Percentiles rank a stretch among this genome's conserved stretches.
phyloP scores from a whole-genome alignment of 257 asterid species.

The Rehmannia glutinosa region DNA sequence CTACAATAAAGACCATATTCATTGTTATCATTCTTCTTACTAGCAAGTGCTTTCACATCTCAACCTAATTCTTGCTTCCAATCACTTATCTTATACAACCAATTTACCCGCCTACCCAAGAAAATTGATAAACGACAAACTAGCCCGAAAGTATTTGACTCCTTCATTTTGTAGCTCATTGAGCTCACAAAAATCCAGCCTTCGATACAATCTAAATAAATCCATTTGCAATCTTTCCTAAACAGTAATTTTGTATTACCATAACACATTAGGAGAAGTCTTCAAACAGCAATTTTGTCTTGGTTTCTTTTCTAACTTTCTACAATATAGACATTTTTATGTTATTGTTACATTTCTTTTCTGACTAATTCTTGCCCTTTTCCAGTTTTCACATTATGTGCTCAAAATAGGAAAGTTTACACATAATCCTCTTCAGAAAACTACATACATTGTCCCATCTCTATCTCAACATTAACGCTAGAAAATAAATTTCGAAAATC shows the following conservation, averaged over 20 bases:
- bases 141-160: not conserved
- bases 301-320: not conserved
- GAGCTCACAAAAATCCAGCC: not conserved
- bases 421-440: too few species aligned
- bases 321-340: not conserved
- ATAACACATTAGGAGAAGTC: not conserved
- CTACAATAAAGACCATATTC: too few species aligned
- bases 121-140: not conserved
- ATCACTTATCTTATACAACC: not conserved
- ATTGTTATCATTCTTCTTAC: too few species aligned
- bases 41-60: too few species aligned
- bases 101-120: not conserved
- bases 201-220: too few species aligned
- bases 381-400: not conserved
- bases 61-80: not conserved
- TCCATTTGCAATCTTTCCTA: too few species aligned
- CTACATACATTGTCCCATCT: not conserved
- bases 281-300: not conserved
- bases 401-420: too few species aligned
- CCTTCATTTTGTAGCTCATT: not conserved
- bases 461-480: not conserved
- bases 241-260: too few species aligned
- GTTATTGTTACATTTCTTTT: not conserved
- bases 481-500: constrained; percentile 2
- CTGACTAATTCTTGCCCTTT: not conserved